Conservation (phyloP, 208 protist genomes). For the Trypanosoma theileri region DNA sequence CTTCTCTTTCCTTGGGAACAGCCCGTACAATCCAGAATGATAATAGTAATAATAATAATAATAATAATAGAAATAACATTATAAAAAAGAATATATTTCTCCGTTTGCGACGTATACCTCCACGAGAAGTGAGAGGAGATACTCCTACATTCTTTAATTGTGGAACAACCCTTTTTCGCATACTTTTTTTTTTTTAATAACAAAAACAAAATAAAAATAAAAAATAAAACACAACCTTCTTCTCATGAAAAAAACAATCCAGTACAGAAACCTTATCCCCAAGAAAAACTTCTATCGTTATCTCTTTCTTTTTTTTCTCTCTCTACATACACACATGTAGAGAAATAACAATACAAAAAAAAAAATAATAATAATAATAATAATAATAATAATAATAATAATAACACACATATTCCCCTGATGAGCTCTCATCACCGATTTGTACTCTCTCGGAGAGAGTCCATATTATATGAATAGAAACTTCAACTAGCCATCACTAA, state of each 20-base stretch:
- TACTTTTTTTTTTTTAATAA: no score
- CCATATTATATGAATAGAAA: no score
- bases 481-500: neutral
- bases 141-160: neutral
- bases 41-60: slow-evolving; percentile 11
- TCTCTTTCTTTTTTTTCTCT: neutral
- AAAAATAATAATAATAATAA: neutral
- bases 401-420: no score
- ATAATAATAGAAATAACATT: slow-evolving; percentile 4
- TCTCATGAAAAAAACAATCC: no score
- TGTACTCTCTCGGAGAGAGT: no score
- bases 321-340: neutral
- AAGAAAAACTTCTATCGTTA: neutral
- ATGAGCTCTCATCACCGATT: no score
- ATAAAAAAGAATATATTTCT: neutral
- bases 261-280: no score
- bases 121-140: neutral
- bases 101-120: neutral
- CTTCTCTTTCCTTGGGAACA: neutral
- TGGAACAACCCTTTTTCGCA: no score
- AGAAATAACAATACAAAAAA: neutral
- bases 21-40: neutral
- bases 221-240: no score
- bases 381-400: no score
- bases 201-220: no score